Conservation (phyloP, 306 rosid species). For the Vigna nakashimae region DNA sequence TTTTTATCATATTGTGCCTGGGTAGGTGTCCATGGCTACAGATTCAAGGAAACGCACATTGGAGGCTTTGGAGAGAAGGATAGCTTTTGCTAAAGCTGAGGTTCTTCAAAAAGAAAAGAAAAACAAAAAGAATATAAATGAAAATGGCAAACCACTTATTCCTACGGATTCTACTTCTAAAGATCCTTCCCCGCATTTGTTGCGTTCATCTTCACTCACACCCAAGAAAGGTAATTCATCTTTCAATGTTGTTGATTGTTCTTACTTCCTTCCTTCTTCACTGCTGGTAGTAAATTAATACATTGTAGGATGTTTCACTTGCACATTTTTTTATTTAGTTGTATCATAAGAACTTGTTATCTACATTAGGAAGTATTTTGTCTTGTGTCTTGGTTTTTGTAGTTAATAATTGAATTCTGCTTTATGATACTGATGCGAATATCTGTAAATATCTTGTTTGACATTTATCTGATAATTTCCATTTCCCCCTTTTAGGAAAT, state of each 20-base stretch:
- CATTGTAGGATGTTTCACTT: conserved; percentile 28
- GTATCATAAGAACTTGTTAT: neutral
- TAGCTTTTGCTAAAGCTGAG: conserved; percentile 69
- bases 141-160: conserved; percentile 38
- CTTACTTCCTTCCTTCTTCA: too few relatives aligned
- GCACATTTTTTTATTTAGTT: neutral
- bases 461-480: too few relatives aligned
- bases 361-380: conserved; percentile 13
- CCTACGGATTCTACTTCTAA: conserved; percentile 37
- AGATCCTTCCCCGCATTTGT: conserved; percentile 34
- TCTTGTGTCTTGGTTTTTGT: neutral
- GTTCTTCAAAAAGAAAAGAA: conserved; percentile 59
- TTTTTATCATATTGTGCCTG: neutral
- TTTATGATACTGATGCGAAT: neutral
- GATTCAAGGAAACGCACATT: conserved; percentile 71
- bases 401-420: conserved; percentile 1
- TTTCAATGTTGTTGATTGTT: too few relatives aligned
- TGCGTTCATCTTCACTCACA: conserved; percentile 40
- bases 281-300: too few relatives aligned
- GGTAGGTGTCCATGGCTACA: conserved; percentile 59
- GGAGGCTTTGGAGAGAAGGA: conserved; percentile 84
- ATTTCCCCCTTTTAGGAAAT: too few relatives aligned
- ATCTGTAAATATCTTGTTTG: too few relatives aligned
- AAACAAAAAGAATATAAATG: conserved; percentile 34
- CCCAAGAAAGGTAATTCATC: conserved; percentile 59